A percentile compares a stretch with the other conserved stretches of the same genome.
These are phyloP conservation scores for Teratosphaeria zuluensis DNA, from an alignment of 2,329 filamentous ascomycete genomes.

Conservation along the genomic window DNA sequence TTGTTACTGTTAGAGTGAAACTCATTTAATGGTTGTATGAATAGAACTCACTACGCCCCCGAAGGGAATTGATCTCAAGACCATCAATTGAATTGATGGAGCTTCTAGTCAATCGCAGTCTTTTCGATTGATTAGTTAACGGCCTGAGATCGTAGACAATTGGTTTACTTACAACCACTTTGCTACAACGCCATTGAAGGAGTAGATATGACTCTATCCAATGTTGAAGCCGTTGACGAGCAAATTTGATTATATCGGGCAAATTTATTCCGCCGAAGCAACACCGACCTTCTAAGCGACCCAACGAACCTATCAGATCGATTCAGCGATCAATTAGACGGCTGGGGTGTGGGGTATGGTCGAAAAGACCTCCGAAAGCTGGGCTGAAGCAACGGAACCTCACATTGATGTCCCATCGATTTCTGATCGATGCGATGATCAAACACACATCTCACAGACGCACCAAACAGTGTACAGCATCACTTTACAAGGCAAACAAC, in stretches of 20 bases:
- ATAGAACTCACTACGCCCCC: conserved; percentile 10
- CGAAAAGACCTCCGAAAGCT: neutral
- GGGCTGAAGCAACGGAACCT: neutral
- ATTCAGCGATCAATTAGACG: neutral
- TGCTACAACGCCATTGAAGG: conserved; percentile 13
- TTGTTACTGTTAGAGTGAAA: neutral
- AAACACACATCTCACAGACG: neutral
- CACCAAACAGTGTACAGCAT: neutral
- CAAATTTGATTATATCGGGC: no score
- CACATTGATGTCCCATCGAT: neutral
- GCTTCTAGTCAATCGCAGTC: conserved; percentile 19
- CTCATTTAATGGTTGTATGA: neutral
- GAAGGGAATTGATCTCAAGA: conserved; percentile 20
- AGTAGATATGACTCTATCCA: neutral
- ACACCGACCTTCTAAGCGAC: no score
- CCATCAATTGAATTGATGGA: conserved; percentile 3
- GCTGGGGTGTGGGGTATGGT: neutral
- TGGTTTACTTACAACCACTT: conserved; percentile 11
- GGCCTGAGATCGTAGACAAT: no score
- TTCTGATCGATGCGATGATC: neutral
- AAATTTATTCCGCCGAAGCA: no score
- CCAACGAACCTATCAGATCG: neutral
- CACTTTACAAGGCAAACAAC: neutral
- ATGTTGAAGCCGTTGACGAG: no score
- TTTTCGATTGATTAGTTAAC: no score